phyloP scores from a whole-genome alignment of 2,329 filamentous ascomycete genomes.

The Ascochyta viciae-villosae region DNA sequence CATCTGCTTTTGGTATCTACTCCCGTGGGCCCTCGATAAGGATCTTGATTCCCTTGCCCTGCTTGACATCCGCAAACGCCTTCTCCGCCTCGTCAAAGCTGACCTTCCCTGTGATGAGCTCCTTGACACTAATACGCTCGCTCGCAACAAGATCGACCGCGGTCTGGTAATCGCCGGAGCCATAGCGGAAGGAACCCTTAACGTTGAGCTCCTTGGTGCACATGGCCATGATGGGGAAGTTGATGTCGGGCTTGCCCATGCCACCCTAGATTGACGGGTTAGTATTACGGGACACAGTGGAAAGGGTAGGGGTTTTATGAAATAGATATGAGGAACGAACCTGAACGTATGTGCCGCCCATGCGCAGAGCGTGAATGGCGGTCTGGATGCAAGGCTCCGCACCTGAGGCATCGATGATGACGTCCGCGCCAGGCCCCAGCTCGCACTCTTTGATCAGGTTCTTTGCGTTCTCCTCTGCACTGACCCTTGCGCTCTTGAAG shows the following conservation, averaged over 20 bases:
- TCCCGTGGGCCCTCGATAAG: constrained; percentile 57
- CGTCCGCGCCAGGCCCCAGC: constrained; percentile 61
- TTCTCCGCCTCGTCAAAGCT: constrained; percentile 82
- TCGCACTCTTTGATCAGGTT: constrained; percentile 69
- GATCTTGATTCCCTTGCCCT: constrained; percentile 77
- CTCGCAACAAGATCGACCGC: constrained; percentile 77
- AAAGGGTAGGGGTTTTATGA: neutral
- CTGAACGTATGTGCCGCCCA: constrained; percentile 58
- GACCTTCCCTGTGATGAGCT: constrained; percentile 78
- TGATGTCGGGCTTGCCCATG: constrained; percentile 88
- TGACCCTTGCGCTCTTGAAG: constrained; percentile 67
- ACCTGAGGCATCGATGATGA: constrained; percentile 57
- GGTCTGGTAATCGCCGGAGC: constrained; percentile 83
- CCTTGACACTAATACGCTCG: constrained; percentile 77
- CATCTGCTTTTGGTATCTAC: constrained; percentile 2
- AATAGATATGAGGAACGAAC: constrained; percentile 24
- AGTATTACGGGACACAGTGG: neutral
- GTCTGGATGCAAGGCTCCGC: constrained; percentile 59
- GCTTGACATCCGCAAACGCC: constrained; percentile 86
- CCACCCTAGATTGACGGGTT: constrained; percentile 56
- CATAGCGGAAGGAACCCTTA: constrained; percentile 89
- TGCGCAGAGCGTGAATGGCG: constrained; percentile 56
- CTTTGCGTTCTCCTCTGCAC: constrained; percentile 74
- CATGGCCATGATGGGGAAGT: constrained; percentile 88
- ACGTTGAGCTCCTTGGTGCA: constrained; percentile 89